These are phyloP conservation scores for Amanita molliuscula DNA, from an alignment of 768 basidiomycete species.

Conservation along the genomic window DNA sequence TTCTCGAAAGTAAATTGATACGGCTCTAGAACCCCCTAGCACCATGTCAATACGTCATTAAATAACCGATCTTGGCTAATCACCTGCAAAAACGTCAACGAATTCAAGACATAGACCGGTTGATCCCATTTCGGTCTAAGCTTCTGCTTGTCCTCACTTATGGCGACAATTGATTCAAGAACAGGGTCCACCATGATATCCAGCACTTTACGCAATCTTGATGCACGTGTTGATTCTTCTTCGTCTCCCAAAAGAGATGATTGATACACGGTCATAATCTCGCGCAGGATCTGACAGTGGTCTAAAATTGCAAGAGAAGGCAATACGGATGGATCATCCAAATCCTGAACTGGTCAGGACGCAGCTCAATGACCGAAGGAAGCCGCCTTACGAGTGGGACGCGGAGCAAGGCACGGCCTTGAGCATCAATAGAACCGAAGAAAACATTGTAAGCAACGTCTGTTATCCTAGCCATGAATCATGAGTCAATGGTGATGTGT, in stretches of 20 bases:
- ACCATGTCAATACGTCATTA: conserved; percentile 3
- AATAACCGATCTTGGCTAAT: background rate
- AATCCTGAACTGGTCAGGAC: conserved; percentile 33
- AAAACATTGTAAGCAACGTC: conserved; percentile 76
- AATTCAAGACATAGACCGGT: conserved; percentile 80
- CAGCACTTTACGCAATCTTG: conserved; percentile 60
- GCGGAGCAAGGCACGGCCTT: conserved; percentile 56
- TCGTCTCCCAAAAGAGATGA: conserved; percentile 72
- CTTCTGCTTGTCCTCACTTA: conserved; percentile 55
- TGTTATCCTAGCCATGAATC: conserved; percentile 49
- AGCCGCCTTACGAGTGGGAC: conserved; percentile 38
- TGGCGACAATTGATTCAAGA: conserved; percentile 59
- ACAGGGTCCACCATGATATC: conserved; percentile 83
- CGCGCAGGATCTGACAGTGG: conserved; percentile 72
- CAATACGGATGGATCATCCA: conserved; percentile 57
- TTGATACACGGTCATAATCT: conserved; percentile 84
- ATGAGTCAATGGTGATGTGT: background rate
- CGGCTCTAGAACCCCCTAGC: conserved; percentile 52
- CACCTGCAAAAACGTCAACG: conserved; percentile 74
- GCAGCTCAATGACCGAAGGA: background rate
- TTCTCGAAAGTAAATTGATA: conserved; percentile 62
- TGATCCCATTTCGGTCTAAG: conserved; percentile 64
- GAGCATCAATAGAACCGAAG: conserved; percentile 78
- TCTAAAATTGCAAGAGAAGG: conserved; percentile 78
- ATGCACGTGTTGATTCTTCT: conserved; percentile 26